Evolutionary conservation across 441 rosid species (phyloP), one percentile per base, ranked within the genome.

Genomic region (Francoa sonchifolia): DNA sequence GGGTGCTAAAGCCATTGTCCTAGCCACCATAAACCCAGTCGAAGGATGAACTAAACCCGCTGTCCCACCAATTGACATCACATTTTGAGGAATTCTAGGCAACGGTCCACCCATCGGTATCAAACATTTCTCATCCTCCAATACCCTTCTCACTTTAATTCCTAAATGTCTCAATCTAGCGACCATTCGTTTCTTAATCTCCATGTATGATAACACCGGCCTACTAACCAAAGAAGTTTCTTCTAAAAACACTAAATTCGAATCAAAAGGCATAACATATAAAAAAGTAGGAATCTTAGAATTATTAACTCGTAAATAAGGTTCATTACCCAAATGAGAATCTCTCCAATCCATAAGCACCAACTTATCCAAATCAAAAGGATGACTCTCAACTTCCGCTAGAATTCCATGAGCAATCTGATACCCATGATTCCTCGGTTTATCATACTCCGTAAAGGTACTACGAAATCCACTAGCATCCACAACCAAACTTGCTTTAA

Each of bases 31-130:
- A 62, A 65, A 79, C 50, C 84, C 84, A 0, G 89, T 76, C 12
- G 89, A 67, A 6, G 89, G 89, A 33, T 79, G 89, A 42, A 79
- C 82, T 21, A 71, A 9, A 52, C 89, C 84, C 2, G 84, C 67
- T 9, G 28, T 69, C 6, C 89, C 84, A 3, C 89, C 89, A 12
- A 76, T 48, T 8, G 72, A 79, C 84, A 79, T 63, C 48, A 73
- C 71, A 12, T 34, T 65, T 46, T 79, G 89, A 14, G 84, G 82
- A 37, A 73, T 67, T 40, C 9, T 20, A 3, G 84, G 89, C 16
- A 76, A 72, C 31, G 84, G 74, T 5, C 84, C 89, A 12, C 84
- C 89, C 89, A 76, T 79, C 17, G 89, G 89, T 23, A 79, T 79
- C 70, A 79, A 43, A 33, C 89, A 79, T 45, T 79, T 79, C 55